A percentile compares a stretch with the other conserved stretches of the same genome.
phyloP scores from a whole-genome alignment of 176 grass and related monocot species.

The Bolboschoenus planiculmis region DNA sequence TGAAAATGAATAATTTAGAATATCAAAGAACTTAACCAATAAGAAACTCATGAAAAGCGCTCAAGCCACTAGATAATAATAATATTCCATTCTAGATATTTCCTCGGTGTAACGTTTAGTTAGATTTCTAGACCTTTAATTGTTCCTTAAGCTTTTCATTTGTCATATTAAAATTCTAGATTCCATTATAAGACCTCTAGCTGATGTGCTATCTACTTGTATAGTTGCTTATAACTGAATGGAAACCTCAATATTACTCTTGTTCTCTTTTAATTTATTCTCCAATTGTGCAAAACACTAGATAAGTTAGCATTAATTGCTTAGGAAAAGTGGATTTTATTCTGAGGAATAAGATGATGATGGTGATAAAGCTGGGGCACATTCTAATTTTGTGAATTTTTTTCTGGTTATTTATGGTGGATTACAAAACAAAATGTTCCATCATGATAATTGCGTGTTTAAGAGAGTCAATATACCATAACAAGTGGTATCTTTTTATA shows the following conservation, averaged over 20 bases:
- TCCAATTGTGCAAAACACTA: neutral
- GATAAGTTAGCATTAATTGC: constrained; percentile 4
- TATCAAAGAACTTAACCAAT: neutral
- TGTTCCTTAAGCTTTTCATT: neutral
- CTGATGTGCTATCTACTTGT: neutral
- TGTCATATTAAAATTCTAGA: neutral
- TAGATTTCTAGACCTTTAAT: neutral
- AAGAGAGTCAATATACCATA: neutral
- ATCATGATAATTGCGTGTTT: neutral
- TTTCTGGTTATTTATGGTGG: constrained; percentile 1
- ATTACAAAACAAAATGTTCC: neutral
- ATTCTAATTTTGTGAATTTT: neutral
- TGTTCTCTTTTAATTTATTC: neutral
- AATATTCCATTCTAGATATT: neutral
- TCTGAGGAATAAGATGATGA: constrained; percentile 9
- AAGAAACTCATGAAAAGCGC: neutral
- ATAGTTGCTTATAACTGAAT: neutral
- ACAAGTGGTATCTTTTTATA: neutral
- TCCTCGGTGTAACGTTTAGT: neutral
- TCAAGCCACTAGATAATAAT: neutral
- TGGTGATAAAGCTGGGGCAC: neutral
- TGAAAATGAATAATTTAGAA: neutral
- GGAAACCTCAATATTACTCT: constrained; percentile 14
- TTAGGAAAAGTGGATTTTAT: neutral
- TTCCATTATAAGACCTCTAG: neutral